Evolutionary conservation across 371 early-diverging fungal species (phyloP).

Genomic region (Paraphysoderma sedebokerense): DNA sequence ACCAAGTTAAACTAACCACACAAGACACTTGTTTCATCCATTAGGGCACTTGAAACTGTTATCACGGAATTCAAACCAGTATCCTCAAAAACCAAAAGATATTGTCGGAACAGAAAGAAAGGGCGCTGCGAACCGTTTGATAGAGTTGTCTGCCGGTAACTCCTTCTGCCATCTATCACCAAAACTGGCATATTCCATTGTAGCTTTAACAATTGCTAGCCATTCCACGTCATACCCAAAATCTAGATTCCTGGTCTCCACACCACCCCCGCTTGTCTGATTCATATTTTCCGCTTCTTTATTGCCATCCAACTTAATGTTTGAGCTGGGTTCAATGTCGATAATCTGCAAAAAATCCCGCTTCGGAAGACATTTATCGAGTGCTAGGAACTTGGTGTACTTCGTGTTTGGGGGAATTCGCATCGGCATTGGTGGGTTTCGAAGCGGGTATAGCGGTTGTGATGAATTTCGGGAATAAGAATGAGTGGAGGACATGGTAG

Average conservation of each 20-base stretch:
- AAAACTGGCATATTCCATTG: constrained; percentile 18
- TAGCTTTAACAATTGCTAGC: constrained; percentile 55
- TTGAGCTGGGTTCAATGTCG: constrained; percentile 30
- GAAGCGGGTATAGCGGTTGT: constrained; percentile 2
- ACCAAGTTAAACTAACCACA: no score
- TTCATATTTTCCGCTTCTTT: no score
- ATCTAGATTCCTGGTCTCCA: no score
- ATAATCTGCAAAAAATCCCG: constrained; percentile 37
- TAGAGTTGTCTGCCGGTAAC: no score
- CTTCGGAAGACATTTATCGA: constrained; percentile 41
- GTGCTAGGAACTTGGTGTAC: constrained; percentile 34
- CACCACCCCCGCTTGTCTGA: constrained; percentile 4
- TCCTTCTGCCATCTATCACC: no score
- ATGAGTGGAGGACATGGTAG: neutral
- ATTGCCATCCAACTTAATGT: constrained; percentile 5
- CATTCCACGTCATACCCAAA: constrained; percentile 67
- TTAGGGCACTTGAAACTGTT: no score
- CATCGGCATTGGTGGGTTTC: neutral
- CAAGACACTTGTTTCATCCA: no score
- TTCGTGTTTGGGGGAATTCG: neutral
- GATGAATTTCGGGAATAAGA: constrained; percentile 20
- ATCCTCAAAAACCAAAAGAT: no score
- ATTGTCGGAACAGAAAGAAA: no score
- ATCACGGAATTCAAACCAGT: no score
- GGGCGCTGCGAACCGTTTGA: no score